Evolutionary conservation across 2,329 filamentous ascomycete species (phyloP).

Genomic region (Penicillium glabrum): DNA sequence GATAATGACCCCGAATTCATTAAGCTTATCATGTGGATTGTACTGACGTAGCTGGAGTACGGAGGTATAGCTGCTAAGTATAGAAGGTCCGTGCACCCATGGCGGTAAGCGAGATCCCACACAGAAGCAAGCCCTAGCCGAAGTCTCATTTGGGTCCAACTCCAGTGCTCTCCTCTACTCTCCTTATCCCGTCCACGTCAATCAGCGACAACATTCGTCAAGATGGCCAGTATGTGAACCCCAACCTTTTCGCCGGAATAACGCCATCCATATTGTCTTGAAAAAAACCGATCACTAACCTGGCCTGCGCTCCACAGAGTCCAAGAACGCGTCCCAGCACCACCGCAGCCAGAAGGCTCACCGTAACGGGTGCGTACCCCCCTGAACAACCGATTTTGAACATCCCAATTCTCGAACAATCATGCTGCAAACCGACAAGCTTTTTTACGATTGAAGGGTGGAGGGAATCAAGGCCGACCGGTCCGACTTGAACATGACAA

Average conservation of each 20-base stretch:
- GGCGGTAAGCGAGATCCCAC: conserved; percentile 44
- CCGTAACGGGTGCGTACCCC: conserved; percentile 83
- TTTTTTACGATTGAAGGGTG: not conserved
- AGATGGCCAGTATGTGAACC: conserved; percentile 47
- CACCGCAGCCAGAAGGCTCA: conserved; percentile 99
- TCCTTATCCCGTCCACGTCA: conserved; percentile 40
- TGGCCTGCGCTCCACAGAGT: conserved; percentile 63
- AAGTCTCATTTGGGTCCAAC: conserved; percentile 30
- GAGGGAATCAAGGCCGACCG: conserved; percentile 1
- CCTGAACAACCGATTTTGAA: conserved; percentile 8
- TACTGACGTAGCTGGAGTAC: conserved; percentile 1
- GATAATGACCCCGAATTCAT: not conserved
- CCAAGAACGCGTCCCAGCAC: conserved; percentile 99
- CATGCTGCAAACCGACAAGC: not conserved
- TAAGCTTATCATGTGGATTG: not conserved
- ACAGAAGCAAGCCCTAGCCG: conserved; percentile 41
- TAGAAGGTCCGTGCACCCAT: conserved; percentile 23
- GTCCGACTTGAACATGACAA: conserved; percentile 8
- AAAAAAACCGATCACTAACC: conserved; percentile 26
- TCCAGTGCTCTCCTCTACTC: conserved; percentile 28
- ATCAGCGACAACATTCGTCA: conserved; percentile 44
- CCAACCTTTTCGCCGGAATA: not conserved
- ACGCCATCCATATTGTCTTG: not conserved
- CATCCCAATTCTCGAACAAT: not conserved
- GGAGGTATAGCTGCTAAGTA: not conserved